Evolutionary conservation across 2,329 filamentous ascomycete species (phyloP), one percentile per base, ranked within the genome.

Genomic region (Calonectria hongkongensis): DNA sequence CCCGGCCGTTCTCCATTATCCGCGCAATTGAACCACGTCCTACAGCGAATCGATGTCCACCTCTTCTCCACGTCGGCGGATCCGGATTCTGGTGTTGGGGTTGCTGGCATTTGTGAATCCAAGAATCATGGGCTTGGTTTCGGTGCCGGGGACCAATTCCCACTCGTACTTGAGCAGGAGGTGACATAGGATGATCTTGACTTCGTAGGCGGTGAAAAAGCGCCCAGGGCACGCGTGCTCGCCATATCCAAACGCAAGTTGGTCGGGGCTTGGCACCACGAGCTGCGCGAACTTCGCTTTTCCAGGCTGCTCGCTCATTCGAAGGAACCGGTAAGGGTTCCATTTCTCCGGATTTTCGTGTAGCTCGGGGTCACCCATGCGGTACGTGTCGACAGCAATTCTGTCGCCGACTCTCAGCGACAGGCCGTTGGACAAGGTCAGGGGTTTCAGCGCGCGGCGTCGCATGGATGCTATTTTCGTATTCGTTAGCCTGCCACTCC

Each of bases 321-420:
- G 64, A 33, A 64, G 41, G 39, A 72, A 72, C 1, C 70, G 28
- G 47, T 72, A 65, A 5, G 45, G 47, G 27, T 72, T 56, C 25
- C 51, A 72, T 33, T 68, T 28, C 5, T 60, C 41, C 7, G 70
- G 70, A 21, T 60, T 60, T 39, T 68, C 51, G 28, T 72, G 60
- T 7, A 50, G 30, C 25, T 72, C 64, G 4, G 70, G 43, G 50
- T 70, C 62, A 10, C 63, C 45, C 63, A 66, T 66, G 25, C 63
- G 63, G 54, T 60, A 60, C 7, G 54, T 60, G 54, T 60, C 54
- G 33, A 60, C 13, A 8, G 54, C 54, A 41, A 60, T 60, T 60
- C 54, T 60, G 54, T 60, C 54, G 10, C 63, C 47, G n/a, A 66
- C 30, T n/a, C 86, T 84, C 4, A 84, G 83, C 0, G 87, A 88